A percentile compares a stretch with the other conserved stretches of the same genome.
Conservation (phyloP, 2,329 filamentous ascomycete genomes). For the Colletotrichum paranaense region DNA sequence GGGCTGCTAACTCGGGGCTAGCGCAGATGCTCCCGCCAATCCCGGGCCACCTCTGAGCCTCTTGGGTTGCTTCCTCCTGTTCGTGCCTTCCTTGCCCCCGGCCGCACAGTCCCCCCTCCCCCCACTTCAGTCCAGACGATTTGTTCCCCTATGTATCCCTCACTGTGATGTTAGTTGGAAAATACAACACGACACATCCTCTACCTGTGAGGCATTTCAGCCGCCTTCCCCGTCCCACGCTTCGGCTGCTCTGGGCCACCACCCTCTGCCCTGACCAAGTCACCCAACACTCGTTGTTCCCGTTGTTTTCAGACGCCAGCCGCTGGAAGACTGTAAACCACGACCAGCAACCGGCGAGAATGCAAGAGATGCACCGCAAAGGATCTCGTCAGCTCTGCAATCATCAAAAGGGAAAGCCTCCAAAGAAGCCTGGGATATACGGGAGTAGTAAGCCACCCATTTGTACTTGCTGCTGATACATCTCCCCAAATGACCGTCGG, state of each 20-base stretch:
- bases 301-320: neutral
- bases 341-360: neutral
- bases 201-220: conserved; percentile 26
- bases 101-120: conserved; percentile 4
- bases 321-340: neutral
- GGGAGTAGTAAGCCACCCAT: neutral
- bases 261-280: neutral
- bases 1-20: conserved; percentile 14
- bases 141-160: neutral
- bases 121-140: conserved; percentile 23
- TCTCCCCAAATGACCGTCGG: neutral
- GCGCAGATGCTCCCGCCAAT: conserved; percentile 32
- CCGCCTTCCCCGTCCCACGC: conserved; percentile 23
- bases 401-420: neutral
- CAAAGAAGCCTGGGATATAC: neutral
- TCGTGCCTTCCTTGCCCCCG: conserved; percentile 25
- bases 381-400: neutral
- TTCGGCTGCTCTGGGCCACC: neutral
- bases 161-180: too few relatives aligned
- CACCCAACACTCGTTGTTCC: conserved; percentile 1
- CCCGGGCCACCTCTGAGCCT: conserved; percentile 35
- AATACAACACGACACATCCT: neutral
- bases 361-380: neutral
- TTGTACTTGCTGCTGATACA: neutral
- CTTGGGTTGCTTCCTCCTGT: conserved; percentile 24